Percentiles rank a stretch among this genome's conserved stretches.
These are phyloP conservation scores for Russula virescens DNA, from an alignment of 768 basidiomycete species.

Conservation along the genomic window DNA sequence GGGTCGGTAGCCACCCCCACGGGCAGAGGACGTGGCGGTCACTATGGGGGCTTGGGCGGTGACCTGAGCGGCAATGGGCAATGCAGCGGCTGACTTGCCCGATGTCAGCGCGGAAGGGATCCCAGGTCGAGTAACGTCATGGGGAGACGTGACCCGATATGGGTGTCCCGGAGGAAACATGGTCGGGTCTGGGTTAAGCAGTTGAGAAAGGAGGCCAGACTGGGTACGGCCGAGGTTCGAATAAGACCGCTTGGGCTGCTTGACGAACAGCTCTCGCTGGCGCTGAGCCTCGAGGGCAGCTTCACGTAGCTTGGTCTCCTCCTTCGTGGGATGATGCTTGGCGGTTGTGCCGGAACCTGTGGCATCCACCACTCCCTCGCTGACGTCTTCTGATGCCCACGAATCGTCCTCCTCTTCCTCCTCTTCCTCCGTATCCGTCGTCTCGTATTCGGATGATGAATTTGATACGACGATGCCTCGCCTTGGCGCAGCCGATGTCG, in stretches of 20 bases:
- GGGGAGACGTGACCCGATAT: conserved; percentile 46
- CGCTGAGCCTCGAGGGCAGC: conserved; percentile 60
- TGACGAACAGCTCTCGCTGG: conserved; percentile 66
- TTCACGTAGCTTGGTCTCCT: conserved; percentile 35
- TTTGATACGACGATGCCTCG: conserved; percentile 42
- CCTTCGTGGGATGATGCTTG: conserved; percentile 25
- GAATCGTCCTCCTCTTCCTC: conserved; percentile 43
- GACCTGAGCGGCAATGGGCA: conserved; percentile 51
- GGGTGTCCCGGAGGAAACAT: conserved; percentile 56
- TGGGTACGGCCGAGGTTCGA: conserved; percentile 48
- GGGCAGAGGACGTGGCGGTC: neutral
- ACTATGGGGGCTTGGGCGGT: conserved; percentile 32
- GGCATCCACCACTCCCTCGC: conserved; percentile 28
- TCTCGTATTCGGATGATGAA: conserved; percentile 45
- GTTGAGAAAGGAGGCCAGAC: conserved; percentile 57
- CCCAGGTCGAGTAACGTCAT: conserved; percentile 42
- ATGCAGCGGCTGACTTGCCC: conserved; percentile 54
- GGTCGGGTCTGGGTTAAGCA: conserved; percentile 66
- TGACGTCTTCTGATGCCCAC: conserved; percentile 58
- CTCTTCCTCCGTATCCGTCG: conserved; percentile 45
- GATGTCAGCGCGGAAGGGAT: conserved; percentile 32
- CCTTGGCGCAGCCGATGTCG: conserved; percentile 10
- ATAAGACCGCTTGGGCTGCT: conserved; percentile 62
- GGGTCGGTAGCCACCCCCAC: conserved; percentile 50
- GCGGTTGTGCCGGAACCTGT: conserved; percentile 20